Conservation (phyloP, 1,139 yeast species). For the Lodderomyces jiufengensis region DNA sequence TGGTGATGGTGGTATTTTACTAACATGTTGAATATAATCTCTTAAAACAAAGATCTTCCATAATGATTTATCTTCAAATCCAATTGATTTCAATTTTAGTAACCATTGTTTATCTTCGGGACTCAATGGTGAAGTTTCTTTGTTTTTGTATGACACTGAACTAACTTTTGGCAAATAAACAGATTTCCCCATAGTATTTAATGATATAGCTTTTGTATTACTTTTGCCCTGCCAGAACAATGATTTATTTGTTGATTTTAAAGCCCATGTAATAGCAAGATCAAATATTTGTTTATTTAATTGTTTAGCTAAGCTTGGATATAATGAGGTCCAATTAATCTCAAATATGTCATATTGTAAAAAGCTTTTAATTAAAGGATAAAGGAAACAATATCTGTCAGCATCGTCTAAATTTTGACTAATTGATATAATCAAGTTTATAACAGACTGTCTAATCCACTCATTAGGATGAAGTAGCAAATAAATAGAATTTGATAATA, state of each 20-base stretch:
- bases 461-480: slow-evolving; percentile 78
- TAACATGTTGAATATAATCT: slow-evolving; percentile 63
- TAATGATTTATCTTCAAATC: slow-evolving; percentile 64
- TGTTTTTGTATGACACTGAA: slow-evolving; percentile 13
- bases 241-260: slow-evolving; percentile 56
- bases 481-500: slow-evolving; percentile 27
- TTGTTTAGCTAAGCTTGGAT: slow-evolving; percentile 64
- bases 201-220: slow-evolving; percentile 13
- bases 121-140: slow-evolving; percentile 28
- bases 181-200: slow-evolving; percentile 37
- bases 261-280: slow-evolving; percentile 68
- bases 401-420: slow-evolving; percentile 38
- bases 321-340: slow-evolving; percentile 61
- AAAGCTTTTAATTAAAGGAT: slow-evolving; percentile 77
- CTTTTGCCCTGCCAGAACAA: slow-evolving; percentile 60
- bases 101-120: slow-evolving; percentile 78
- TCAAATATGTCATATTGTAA: slow-evolving; percentile 72
- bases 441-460: slow-evolving; percentile 73
- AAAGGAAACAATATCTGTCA: slow-evolving; percentile 53
- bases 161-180: slow-evolving; percentile 31
- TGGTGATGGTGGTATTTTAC: slow-evolving; percentile 22
- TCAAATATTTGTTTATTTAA: slow-evolving; percentile 65
- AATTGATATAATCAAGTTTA: slow-evolving; percentile 59
- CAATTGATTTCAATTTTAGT: slow-evolving; percentile 62
- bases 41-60: slow-evolving; percentile 80